Percentiles rank a stretch among this genome's conserved stretches.
Conservation (phyloP, 768 basidiomycete genomes). For the Baorangia bicolor region DNA sequence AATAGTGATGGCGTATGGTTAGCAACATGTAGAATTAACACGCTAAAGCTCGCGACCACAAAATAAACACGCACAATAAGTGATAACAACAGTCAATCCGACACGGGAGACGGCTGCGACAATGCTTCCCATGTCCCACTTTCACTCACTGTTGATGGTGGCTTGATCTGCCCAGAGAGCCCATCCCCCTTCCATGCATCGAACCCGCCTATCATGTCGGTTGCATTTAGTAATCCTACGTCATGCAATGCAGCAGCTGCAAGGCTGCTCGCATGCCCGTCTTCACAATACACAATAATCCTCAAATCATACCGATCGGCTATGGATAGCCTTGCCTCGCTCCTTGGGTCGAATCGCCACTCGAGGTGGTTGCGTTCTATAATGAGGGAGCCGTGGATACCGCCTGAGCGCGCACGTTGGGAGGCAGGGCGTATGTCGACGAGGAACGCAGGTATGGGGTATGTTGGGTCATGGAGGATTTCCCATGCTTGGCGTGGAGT, state of each 20-base stretch:
- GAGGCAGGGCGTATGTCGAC: constrained; percentile 74
- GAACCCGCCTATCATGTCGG: constrained; percentile 76
- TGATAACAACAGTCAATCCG: constrained; percentile 12
- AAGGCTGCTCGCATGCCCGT: constrained; percentile 70
- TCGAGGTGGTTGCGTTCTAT: constrained; percentile 78
- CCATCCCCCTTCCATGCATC: constrained; percentile 69
- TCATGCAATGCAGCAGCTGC: constrained; percentile 70
- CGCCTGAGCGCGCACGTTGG: constrained; percentile 57
- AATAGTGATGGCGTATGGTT: neutral
- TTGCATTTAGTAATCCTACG: constrained; percentile 69
- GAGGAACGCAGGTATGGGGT: constrained; percentile 63
- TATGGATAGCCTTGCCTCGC: constrained; percentile 55
- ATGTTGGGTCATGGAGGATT: constrained; percentile 52
- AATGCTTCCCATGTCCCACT: constrained; percentile 32
- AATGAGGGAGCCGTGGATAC: constrained; percentile 64
- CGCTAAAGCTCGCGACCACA: neutral
- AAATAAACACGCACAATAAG: constrained; percentile 3
- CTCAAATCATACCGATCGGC: constrained; percentile 75
- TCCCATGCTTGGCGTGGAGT: constrained; percentile 58
- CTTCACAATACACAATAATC: constrained; percentile 73
- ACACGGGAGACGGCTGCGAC: constrained; percentile 29
- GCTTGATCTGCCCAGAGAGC: constrained; percentile 51
- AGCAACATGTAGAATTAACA: neutral
- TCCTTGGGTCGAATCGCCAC: constrained; percentile 77
- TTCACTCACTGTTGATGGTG: constrained; percentile 30